These are phyloP conservation scores for Vigna nakashimae DNA, from an alignment of 306 rosid genomes.

Conservation along the genomic window DNA sequence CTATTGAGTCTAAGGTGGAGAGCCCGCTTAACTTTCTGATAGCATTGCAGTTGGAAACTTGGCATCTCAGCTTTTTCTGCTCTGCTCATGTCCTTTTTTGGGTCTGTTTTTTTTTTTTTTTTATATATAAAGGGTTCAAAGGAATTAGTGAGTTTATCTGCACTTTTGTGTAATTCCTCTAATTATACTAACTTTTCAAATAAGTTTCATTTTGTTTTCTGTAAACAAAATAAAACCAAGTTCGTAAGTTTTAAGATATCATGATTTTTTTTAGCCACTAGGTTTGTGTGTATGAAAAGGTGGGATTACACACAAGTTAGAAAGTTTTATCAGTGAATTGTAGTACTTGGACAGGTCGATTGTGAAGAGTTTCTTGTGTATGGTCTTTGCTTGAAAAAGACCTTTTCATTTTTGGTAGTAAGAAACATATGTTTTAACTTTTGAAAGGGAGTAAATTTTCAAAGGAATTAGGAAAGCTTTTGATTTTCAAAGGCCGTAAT, in stretches of 20 bases:
- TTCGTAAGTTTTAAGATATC: too few relatives aligned
- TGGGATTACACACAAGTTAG: not conserved
- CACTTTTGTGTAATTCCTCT: not conserved
- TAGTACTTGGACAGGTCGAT: not conserved
- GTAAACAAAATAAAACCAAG: not conserved
- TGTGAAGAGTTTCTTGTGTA: not conserved
- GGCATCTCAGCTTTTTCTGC: not conserved
- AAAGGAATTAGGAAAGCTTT: not conserved
- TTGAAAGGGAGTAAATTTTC: not conserved
- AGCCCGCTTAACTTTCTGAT: not conserved
- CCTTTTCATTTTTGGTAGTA: not conserved
- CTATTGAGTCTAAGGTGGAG: not conserved
- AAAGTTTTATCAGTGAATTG: not conserved
- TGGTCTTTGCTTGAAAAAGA: not conserved
- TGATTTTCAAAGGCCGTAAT: constrained; percentile 14
- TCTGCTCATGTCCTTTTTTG: not conserved
- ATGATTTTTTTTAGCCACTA: not conserved
- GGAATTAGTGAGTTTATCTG: not conserved
- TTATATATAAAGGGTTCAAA: not conserved
- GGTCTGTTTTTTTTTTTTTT: not conserved
- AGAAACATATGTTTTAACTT: constrained; percentile 13
- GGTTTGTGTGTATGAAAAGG: not conserved
- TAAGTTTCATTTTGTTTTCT: not conserved
- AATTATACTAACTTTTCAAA: not conserved
- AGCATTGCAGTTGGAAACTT: constrained; percentile 10